Percentiles rank a stretch among this genome's conserved stretches.
phyloP scores from a whole-genome alignment of 306 rosid genomes.

The Datisca glomerata region DNA sequence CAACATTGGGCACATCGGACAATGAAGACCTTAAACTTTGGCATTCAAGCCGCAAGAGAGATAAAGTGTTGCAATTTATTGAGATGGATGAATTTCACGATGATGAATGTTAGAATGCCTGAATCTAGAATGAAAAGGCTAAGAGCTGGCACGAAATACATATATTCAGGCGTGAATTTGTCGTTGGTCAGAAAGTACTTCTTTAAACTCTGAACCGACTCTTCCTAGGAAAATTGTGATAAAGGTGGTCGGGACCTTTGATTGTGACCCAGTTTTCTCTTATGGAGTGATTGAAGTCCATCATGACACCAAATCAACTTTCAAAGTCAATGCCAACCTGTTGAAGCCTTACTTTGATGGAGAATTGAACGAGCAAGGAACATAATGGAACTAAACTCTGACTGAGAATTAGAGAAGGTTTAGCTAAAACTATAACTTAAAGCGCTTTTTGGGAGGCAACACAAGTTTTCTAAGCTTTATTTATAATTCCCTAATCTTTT shows the following conservation, averaged over 20 bases:
- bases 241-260: constrained; percentile 1
- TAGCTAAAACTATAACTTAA: neutral
- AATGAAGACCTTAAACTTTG: neutral
- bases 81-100: neutral
- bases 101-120: neutral
- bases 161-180: neutral
- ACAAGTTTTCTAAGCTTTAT: no score
- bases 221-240: neutral
- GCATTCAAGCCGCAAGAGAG: neutral
- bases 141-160: neutral
- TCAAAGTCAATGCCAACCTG: neutral
- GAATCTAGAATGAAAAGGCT: neutral
- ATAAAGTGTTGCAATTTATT: neutral
- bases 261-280: neutral
- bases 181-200: neutral
- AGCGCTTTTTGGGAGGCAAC: no score
- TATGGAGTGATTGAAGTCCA: neutral
- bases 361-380: neutral
- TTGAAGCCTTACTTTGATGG: neutral
- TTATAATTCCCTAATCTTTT: no score
- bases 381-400: neutral
- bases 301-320: neutral
- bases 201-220: neutral
- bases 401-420: neutral
- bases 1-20: neutral